Percentiles rank a stretch among this genome's conserved stretches.
Conservation (phyloP, 139 green algal species). For the Auxenochlorella pyrenoidosa region DNA sequence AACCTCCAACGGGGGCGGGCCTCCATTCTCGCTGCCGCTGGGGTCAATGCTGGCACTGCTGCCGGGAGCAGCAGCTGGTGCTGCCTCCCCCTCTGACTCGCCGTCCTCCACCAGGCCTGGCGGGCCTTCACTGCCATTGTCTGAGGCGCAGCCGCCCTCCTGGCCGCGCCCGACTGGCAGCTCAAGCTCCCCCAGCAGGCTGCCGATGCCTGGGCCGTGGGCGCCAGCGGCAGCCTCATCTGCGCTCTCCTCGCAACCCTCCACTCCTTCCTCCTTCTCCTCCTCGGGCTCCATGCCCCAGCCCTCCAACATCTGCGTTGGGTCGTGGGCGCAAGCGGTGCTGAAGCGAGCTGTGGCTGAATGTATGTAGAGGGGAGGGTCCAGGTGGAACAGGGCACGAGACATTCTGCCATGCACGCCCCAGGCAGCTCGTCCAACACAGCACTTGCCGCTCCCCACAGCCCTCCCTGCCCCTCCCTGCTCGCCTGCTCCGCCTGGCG, state of each 20-base stretch:
- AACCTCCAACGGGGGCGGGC: not conserved
- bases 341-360: not conserved
- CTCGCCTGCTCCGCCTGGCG: slow-evolving; percentile 12
- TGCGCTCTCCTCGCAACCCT: too few relatives aligned
- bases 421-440: not conserved
- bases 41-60: not conserved
- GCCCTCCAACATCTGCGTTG: slow-evolving; percentile 2
- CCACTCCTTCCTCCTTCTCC: not conserved
- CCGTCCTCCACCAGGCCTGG: too few relatives aligned
- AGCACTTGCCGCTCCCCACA: too few relatives aligned
- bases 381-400: not conserved
- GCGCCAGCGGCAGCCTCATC: too few relatives aligned
- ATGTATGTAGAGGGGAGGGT: too few relatives aligned
- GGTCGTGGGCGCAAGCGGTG: not conserved
- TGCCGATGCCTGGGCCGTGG: too few relatives aligned
- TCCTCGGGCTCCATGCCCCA: not conserved
- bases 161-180: too few relatives aligned
- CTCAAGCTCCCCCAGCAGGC: too few relatives aligned
- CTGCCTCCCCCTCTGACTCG: too few relatives aligned
- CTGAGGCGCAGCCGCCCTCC: not conserved
- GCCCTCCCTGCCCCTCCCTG: not conserved
- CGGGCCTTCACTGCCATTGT: too few relatives aligned
- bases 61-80: too few relatives aligned
- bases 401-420: not conserved
- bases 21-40: not conserved